Evolutionary conservation across 2,329 filamentous ascomycete species (phyloP).

Genomic region (Cladosporium sp.): DNA sequence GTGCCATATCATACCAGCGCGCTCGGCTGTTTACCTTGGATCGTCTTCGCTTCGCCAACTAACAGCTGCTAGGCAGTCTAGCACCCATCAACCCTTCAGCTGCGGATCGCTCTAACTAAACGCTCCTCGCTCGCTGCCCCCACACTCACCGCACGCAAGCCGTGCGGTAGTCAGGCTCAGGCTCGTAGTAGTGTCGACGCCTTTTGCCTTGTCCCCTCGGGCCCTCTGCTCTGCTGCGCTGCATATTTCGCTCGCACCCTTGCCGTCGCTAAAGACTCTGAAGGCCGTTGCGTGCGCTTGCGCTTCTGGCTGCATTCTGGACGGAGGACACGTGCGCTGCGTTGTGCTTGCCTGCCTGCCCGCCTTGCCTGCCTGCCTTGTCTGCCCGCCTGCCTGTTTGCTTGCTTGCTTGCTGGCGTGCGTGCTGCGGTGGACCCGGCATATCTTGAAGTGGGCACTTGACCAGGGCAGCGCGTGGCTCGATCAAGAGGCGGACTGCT

Average conservation of each 20-base stretch:
- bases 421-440: background rate
- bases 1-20: background rate
- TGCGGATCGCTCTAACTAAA: constrained; percentile 8
- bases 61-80: background rate
- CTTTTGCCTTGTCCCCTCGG: constrained; percentile 3
- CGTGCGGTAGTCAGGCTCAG: background rate
- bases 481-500: constrained; percentile 7
- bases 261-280: constrained; percentile 15
- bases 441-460: background rate
- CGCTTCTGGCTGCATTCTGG: constrained; percentile 17
- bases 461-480: background rate
- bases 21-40: constrained; percentile 1
- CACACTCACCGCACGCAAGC: constrained; percentile 15
- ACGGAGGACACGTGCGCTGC: constrained; percentile 18
- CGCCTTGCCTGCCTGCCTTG: background rate
- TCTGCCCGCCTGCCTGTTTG: constrained; percentile 2
- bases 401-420: constrained; percentile 2
- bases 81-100: constrained; percentile 10
- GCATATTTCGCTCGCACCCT: constrained; percentile 18
- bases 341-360: constrained; percentile 3
- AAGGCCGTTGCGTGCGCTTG: constrained; percentile 13
- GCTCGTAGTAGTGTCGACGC: background rate
- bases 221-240: constrained; percentile 14
- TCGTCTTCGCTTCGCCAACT: constrained; percentile 7
- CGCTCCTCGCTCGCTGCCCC: background rate